Evolutionary conservation across 495 filamentous ascomycete species (phyloP), one percentile per base, ranked within the genome.

Genomic region (Talaromyces borbonicus): DNA sequence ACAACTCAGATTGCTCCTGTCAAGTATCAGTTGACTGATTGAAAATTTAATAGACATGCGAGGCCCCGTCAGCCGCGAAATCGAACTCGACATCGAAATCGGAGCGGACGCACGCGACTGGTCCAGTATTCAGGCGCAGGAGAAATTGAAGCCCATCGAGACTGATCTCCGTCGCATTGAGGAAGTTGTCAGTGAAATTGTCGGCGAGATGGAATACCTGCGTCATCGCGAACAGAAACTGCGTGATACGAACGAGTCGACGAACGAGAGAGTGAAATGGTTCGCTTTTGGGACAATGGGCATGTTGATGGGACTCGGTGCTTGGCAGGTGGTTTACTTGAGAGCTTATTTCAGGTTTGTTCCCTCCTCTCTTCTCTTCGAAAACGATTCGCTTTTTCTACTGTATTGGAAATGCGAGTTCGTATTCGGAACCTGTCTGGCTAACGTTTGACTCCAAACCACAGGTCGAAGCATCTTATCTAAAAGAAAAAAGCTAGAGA

Each of bases 241-340:
- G 45, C 76, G 92, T 56, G 92, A 98, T 72, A 98, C 92, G 54
- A 98, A 98, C 66, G 92, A 98, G 79, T 96, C 90, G 72, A 98
- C 92, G 45, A 98, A 98, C 69, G 90, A 88, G 66, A 79, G 92
- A 46, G 92, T 98, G 45, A 98, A 97, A 70, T 97, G 87, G 87
- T 98, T 98, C 64, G 90, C 89, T 1, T 85, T 96, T 63, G 80
- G 81, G 30, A 96, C 92, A 18, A 98, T 96, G 74, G 85, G 85
- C 32, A 87, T 96, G 75, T 72, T 98, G 52, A 75, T 96, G 48
- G 85, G 77, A 19, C 71, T 98, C 51, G 94, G 92, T 55, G 88
- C 75, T 32, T 98, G 92, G 92, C 92, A 98, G 77, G 84, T 98
- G 57, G 79, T 97, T 53, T 97, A 98, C 66, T 71, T 98, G 65